phyloP scores from a whole-genome alignment of 78 protist species.

The Tieghemostelium lacteum region DNA sequence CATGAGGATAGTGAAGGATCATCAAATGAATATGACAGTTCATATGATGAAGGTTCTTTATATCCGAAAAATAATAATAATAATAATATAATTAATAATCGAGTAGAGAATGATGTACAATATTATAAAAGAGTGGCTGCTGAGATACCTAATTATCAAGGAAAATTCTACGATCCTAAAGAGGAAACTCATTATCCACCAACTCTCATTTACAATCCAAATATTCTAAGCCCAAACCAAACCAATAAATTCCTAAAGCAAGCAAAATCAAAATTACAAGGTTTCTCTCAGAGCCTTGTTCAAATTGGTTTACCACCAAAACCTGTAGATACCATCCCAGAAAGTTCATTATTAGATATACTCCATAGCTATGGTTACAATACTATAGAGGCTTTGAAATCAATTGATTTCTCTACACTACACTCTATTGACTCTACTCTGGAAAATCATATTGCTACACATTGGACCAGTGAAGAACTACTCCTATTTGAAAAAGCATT shows the following conservation, averaged over 20 bases:
- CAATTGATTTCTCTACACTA: constrained; percentile 40
- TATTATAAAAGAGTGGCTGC: not conserved
- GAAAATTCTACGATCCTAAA: not conserved
- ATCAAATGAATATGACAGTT: not conserved
- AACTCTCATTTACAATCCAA: constrained; percentile 22
- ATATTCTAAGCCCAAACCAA: not conserved
- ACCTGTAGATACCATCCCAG: constrained; percentile 19
- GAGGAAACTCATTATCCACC: constrained; percentile 1
- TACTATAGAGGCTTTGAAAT: not conserved
- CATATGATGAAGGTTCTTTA: not conserved
- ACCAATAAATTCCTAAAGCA: not conserved
- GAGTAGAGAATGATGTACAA: not conserved
- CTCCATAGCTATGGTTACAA: constrained; percentile 23
- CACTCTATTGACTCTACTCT: constrained; percentile 22
- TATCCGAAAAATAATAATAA: not conserved
- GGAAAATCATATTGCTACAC: not conserved
- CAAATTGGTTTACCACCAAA: not conserved
- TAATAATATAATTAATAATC: not conserved
- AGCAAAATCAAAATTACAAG: constrained; percentile 1
- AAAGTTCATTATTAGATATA: constrained; percentile 1
- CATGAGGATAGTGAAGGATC: not conserved
- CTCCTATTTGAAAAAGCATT: constrained; percentile 7
- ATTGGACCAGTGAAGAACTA: not conserved
- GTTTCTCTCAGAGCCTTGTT: not conserved
- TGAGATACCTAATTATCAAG: not conserved